Conservation (phyloP, 2,329 filamentous ascomycete species). For the Colletotrichum plurivorum region DNA sequence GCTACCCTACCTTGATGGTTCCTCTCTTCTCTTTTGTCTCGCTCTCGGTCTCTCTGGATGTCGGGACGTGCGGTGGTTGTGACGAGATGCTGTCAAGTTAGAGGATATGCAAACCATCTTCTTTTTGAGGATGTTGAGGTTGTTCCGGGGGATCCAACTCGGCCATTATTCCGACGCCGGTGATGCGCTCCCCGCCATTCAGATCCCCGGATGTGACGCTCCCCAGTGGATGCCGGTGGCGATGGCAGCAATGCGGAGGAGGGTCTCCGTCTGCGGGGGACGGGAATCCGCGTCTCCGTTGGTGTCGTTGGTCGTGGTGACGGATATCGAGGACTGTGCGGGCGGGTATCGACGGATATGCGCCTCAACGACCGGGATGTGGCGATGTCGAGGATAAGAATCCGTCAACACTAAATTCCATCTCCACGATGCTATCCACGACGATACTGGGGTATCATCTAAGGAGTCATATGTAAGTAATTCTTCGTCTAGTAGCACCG, state of each 20-base stretch:
- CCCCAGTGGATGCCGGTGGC: conserved; percentile 2
- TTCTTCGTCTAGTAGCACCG: neutral
- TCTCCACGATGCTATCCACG: neutral
- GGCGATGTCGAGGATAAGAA: conserved; percentile 17
- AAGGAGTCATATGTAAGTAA: neutral
- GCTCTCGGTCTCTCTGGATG: too few species aligned
- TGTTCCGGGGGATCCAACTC: neutral
- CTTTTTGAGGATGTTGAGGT: conserved; percentile 19
- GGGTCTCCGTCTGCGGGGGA: conserved; percentile 26
- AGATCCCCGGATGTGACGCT: neutral
- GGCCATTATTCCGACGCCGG: conserved; percentile 28
- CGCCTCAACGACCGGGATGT: accelerated
- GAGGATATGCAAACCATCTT: conserved; percentile 1
- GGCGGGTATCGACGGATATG: conserved; percentile 15
- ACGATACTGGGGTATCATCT: neutral
- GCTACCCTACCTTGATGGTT: conserved; percentile 5
- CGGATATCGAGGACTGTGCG: conserved; percentile 12
- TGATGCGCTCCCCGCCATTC: conserved; percentile 17
- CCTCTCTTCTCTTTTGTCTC: too few species aligned
- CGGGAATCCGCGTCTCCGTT: conserved; percentile 25
- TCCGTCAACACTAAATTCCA: neutral
- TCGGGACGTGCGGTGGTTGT: neutral
- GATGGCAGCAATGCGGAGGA: conserved; percentile 11
- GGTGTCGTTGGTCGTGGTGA: neutral
- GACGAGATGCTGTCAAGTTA: conserved; percentile 2